phyloP scores from a whole-genome alignment of 2,329 filamentous ascomycete species.

The Apiospora rasikravindrae region DNA sequence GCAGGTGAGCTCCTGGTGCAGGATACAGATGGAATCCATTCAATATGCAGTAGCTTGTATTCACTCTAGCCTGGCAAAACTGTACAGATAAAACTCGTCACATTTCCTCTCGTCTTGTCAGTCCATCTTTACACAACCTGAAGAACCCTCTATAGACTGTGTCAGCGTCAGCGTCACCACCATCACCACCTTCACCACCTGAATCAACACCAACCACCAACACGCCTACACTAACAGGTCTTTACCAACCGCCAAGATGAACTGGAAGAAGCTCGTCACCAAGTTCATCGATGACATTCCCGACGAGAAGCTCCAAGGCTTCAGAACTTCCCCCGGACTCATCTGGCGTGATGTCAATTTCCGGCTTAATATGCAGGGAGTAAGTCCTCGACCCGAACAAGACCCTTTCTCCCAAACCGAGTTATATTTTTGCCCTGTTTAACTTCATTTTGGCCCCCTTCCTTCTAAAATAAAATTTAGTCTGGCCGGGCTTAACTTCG shows the following conservation, averaged over 20 bases:
- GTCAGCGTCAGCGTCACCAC: not conserved
- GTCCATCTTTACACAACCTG: not conserved
- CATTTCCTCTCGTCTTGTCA: no score
- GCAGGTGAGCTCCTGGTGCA: not conserved
- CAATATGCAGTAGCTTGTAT: not conserved
- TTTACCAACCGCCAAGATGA: not conserved
- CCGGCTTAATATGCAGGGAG: conserved; percentile 11
- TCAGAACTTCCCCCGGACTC: not conserved
- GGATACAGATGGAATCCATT: no score
- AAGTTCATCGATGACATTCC: not conserved
- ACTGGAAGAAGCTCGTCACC: not conserved
- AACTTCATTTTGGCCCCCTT: not conserved
- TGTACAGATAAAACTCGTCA: not conserved
- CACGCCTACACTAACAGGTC: not conserved
- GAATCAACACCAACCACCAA: not conserved
- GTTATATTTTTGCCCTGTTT: not conserved
- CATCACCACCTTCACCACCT: not conserved
- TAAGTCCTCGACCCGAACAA: not conserved
- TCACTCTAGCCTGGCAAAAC: not conserved
- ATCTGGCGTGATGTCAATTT: not conserved
- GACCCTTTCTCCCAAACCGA: not conserved
- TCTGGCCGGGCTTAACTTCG: not conserved
- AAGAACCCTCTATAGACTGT: not conserved
- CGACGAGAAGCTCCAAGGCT: not conserved
- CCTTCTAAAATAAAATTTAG: not conserved